phyloP scores from a whole-genome alignment of 208 protist species.

The Phytomonas sp. region DNA sequence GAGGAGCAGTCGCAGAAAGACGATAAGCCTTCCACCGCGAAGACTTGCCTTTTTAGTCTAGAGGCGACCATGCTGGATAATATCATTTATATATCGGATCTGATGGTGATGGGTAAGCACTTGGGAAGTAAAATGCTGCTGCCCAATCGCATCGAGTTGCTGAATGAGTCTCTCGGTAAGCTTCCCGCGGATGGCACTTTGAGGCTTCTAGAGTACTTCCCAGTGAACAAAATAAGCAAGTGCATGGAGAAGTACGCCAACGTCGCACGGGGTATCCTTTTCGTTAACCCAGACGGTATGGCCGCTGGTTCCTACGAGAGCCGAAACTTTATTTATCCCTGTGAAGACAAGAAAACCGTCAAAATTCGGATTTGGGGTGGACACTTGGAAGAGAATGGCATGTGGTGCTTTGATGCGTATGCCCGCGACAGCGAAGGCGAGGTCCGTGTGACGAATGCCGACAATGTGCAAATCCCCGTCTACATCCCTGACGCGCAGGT shows the following conservation, averaged over 20 bases:
- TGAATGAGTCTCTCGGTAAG: conserved; percentile 45
- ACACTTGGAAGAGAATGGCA: conserved; percentile 16
- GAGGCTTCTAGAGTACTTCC: conserved; percentile 57
- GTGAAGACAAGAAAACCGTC: conserved; percentile 49
- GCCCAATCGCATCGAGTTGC: conserved; percentile 45
- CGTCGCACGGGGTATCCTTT: conserved; percentile 50
- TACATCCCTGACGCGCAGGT: conserved; percentile 55
- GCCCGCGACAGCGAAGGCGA: conserved; percentile 41
- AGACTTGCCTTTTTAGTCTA: conserved; percentile 39
- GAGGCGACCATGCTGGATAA: conserved; percentile 58
- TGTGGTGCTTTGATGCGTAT: conserved; percentile 73
- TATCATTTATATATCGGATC: conserved; percentile 74
- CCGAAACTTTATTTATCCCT: conserved; percentile 66
- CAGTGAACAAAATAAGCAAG: conserved; percentile 39
- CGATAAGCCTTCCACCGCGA: conserved; percentile 3
- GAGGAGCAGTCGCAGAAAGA: conserved; percentile 6
- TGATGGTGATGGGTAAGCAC: conserved; percentile 50
- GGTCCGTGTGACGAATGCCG: conserved; percentile 23
- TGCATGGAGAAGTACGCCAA: conserved; percentile 44
- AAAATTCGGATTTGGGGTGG: conserved; percentile 72
- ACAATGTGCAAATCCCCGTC: conserved; percentile 21
- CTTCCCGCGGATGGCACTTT: conserved; percentile 28
- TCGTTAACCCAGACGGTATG: conserved; percentile 77
- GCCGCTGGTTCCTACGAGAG: conserved; percentile 56
- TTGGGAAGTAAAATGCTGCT: conserved; percentile 46